These are phyloP conservation scores for Trichoderma asperelloides DNA, from an alignment of 495 filamentous ascomycete genomes.

Conservation along the genomic window DNA sequence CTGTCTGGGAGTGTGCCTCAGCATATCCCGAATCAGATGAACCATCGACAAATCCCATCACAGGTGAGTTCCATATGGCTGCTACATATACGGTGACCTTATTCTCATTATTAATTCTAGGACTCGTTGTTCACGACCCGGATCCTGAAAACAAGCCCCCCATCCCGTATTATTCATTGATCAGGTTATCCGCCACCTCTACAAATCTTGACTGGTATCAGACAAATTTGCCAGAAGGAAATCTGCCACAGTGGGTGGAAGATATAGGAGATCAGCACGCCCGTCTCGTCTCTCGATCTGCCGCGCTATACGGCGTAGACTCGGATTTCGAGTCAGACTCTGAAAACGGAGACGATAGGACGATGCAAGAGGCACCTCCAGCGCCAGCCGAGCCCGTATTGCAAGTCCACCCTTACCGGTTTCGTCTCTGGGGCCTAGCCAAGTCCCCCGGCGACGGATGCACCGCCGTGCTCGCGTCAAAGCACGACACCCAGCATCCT, in stretches of 20 bases:
- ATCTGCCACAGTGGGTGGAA: slow-evolving; percentile 30
- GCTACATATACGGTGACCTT: not conserved
- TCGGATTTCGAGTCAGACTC: slow-evolving; percentile 9
- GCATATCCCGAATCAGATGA: slow-evolving; percentile 20
- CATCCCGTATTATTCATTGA: slow-evolving; percentile 30
- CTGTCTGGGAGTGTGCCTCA: slow-evolving; percentile 27
- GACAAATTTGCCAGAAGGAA: slow-evolving; percentile 25
- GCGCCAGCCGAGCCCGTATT: slow-evolving; percentile 13
- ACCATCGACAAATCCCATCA: slow-evolving; percentile 30
- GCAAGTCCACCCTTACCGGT: slow-evolving; percentile 33
- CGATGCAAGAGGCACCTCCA: slow-evolving; percentile 11
- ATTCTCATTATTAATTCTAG: slow-evolving; percentile 17
- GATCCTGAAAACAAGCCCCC: slow-evolving; percentile 19
- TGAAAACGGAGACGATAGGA: slow-evolving; percentile 12
- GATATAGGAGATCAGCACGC: slow-evolving; percentile 12
- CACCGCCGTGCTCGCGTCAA: slow-evolving; percentile 28
- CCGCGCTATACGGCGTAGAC: not conserved
- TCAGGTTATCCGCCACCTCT: slow-evolving; percentile 36
- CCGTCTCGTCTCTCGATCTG: not conserved
- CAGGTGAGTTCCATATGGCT: slow-evolving; percentile 19
- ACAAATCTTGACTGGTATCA: slow-evolving; percentile 37
- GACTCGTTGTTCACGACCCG: slow-evolving; percentile 35
- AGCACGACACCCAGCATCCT: slow-evolving; percentile 28
- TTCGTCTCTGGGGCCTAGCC: slow-evolving; percentile 36
- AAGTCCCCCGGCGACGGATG: slow-evolving; percentile 35